Base-by-base conservation (phyloP, 495 filamentous ascomycete genomes). In the Trichoderma orchidacearum region DNA sequence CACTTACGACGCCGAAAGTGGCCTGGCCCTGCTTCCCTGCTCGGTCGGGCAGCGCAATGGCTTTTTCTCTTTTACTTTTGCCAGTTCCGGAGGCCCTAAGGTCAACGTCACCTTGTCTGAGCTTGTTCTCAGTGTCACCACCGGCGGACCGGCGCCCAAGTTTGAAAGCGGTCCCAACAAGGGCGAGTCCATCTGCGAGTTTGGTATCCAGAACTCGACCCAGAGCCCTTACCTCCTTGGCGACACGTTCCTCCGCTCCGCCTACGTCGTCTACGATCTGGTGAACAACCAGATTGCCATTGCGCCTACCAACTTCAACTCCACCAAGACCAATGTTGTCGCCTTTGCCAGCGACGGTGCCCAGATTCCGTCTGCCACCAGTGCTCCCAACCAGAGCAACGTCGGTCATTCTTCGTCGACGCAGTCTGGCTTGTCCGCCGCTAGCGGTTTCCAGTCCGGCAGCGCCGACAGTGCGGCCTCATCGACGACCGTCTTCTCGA, bases 211-310 rank as follows among this genome's bases (percentile, higher is more conserved):
- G 53, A 85, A 87, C 52, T 80, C 83, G 23, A 82, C 74, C 45
- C 62, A 73, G 5, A 70, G 72, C 12, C 80, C 82, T 3, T 77
- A 75, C 56, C 79, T 96, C 21, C 75, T 98, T 23, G 93, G 93
- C n/a, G 93, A 98, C 68, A 96, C 93, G 0, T 97, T 97, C 72
- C 73, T 98, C 11, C 82, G 93, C 58, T 89, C 85, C 32, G 90
- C 91, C 0, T 98, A 97, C 63, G 88, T 95, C 11, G 94, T 97
- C 0, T 97, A 95, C 65, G 93, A 97, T 62, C 74, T 98, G 5
- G 76, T 77, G 31, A 96, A 95, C 69, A 91, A 95, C 69, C 76
- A 92, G 66, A 87, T 98, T 56, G 87, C 78, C 7, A 69, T 98
- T 36, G 93, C 90, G 9, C 83, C 86, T 53, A 95, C 93, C 7